Conservation (phyloP, 176 grass and related monocot genomes). For the Raddia distichophylla region DNA sequence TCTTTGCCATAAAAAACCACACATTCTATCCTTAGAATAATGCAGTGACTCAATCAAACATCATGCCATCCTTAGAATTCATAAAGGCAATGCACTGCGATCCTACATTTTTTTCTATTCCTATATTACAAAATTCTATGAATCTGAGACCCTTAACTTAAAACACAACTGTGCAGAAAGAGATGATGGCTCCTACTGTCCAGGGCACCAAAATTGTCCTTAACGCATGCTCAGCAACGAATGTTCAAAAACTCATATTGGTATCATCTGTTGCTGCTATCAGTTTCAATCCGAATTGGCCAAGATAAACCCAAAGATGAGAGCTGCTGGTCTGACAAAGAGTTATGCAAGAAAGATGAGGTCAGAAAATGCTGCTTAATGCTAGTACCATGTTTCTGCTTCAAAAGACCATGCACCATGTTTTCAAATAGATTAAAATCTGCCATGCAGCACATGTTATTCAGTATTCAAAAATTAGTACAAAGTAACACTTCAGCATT, state of each 20-base stretch:
- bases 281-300: conserved; percentile 32
- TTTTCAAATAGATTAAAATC: conserved; percentile 8
- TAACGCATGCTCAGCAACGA: conserved; percentile 18
- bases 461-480: background rate
- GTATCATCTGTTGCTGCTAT: conserved; percentile 41
- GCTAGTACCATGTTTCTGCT: too few species aligned
- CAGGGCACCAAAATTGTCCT: conserved; percentile 41
- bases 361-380: background rate
- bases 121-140: too few species aligned
- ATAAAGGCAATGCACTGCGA: too few species aligned
- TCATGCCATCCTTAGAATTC: too few species aligned
- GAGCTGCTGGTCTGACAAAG: conserved; percentile 41
- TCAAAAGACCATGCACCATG: background rate
- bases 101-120: too few species aligned
- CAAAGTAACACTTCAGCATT: background rate
- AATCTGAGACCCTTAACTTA: too few species aligned
- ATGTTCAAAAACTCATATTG: conserved; percentile 33
- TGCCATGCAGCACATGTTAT: background rate
- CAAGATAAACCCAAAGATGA: conserved; percentile 33
- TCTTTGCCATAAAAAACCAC: too few species aligned
- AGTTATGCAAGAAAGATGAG: conserved; percentile 10
- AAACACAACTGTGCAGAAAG: conserved; percentile 4
- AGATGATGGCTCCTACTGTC: conserved; percentile 33
- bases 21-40: too few species aligned
- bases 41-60: too few species aligned